These are phyloP conservation scores for Cercospora janseana DNA, from an alignment of 2,329 filamentous ascomycete genomes.

Conservation along the genomic window DNA sequence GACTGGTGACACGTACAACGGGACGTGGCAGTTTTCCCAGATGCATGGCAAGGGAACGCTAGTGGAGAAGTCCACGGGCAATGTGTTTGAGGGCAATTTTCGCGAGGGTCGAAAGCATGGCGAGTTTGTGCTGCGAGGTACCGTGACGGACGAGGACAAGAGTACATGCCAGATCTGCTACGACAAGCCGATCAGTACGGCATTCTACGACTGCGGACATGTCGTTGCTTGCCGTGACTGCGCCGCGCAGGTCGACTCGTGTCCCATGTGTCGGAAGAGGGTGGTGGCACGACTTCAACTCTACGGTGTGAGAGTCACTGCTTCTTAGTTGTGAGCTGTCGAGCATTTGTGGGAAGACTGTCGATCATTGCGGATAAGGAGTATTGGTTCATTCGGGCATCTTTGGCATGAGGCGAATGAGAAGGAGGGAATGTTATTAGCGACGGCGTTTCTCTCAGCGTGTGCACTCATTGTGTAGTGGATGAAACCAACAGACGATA, in stretches of 20 bases:
- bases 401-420: not conserved
- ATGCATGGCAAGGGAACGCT: constrained; percentile 60
- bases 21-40: constrained; percentile 62
- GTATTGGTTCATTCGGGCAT: too few species aligned
- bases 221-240: constrained; percentile 61
- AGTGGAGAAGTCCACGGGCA: constrained; percentile 56
- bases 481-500: too few species aligned
- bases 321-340: not conserved
- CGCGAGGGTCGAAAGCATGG: constrained; percentile 60
- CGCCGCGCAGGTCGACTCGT: constrained; percentile 57
- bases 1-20: constrained; percentile 62
- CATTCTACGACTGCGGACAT: constrained; percentile 64
- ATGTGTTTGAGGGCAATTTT: constrained; percentile 62
- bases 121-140: constrained; percentile 61
- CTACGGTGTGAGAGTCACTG: constrained; percentile 37
- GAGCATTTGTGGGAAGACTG: not conserved
- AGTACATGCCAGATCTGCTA: constrained; percentile 62
- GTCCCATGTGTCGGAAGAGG: constrained; percentile 60
- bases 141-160: constrained; percentile 60
- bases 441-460: constrained; percentile 4
- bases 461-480: constrained; percentile 7
- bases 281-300: constrained; percentile 59
- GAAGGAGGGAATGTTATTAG: constrained; percentile 6
- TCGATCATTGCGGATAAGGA: too few species aligned
- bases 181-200: constrained; percentile 57